phyloP scores from a whole-genome alignment of 2,329 filamentous ascomycete genomes.

The Cladosporium sp. region DNA sequence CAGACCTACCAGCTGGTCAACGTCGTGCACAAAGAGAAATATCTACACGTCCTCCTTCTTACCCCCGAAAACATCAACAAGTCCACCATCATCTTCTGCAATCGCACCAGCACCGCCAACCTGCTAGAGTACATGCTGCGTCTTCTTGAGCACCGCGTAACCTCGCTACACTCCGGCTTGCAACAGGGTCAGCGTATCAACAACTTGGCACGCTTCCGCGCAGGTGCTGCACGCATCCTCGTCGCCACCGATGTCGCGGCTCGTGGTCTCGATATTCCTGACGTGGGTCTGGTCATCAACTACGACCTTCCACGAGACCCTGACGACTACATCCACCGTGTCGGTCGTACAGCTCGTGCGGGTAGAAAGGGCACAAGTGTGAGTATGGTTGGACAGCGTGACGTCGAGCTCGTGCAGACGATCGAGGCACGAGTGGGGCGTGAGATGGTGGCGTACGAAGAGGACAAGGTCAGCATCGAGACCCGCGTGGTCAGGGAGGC shows the following conservation, averaged over 20 bases:
- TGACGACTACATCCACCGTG: constrained; percentile 95
- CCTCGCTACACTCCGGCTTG: constrained; percentile 82
- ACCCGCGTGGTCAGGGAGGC: constrained; percentile 78
- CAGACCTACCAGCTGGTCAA: constrained; percentile 87
- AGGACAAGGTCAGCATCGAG: constrained; percentile 93
- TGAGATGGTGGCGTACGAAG: constrained; percentile 76
- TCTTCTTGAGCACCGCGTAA: constrained; percentile 82
- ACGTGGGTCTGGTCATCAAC: constrained; percentile 85
- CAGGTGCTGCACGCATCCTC: constrained; percentile 79
- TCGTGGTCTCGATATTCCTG: constrained; percentile 90
- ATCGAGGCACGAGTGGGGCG: constrained; percentile 80
- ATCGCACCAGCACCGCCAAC: constrained; percentile 82
- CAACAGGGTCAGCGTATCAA: constrained; percentile 78
- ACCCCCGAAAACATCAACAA: constrained; percentile 72
- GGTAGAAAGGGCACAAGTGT: constrained; percentile 78
- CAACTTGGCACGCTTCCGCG: constrained; percentile 88
- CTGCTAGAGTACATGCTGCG: constrained; percentile 84
- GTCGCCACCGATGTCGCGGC: constrained; percentile 95
- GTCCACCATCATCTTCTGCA: constrained; percentile 89
- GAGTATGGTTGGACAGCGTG: constrained; percentile 86
- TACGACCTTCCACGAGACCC: constrained; percentile 95
- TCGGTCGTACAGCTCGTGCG: constrained; percentile 90
- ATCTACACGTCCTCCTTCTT: constrained; percentile 81
- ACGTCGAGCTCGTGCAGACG: constrained; percentile 83
- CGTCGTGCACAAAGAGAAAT: constrained; percentile 90